Evolutionary conservation across 805 yeast genomes (phyloP), one percentile per base, ranked within the genome.

Genomic region (Hanseniaspora taiwanica): DNA sequence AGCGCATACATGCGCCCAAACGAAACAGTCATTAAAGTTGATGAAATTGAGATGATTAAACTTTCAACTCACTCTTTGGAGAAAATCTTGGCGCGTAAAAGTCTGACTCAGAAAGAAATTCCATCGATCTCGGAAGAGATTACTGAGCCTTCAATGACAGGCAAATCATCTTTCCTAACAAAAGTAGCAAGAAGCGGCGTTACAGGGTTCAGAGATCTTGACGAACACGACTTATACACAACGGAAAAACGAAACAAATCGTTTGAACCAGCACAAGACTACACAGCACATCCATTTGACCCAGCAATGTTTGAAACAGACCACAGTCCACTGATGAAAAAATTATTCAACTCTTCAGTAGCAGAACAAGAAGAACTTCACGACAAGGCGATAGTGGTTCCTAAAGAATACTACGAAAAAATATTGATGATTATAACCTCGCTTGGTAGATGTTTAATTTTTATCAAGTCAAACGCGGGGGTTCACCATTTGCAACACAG

Each of bases 401-500:
- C 21, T 7, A 18, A 39, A 7, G 71, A 66, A 6, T 66, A 61
- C 35, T 62, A 62, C 39, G 56, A 64, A 41, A 63, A 65, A 8
- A 68, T 82, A 46, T 68, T 78, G 1, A 48, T 78, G 43, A 47
- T 80, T 12, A 60, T 78, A 0, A 81, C 87, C 2, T 65, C 74
- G 1, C 68, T 68, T 51, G 89, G 86, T 1, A 63, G 87, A 37
- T 74, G 72, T 1, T 55, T 81, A 43, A 51, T 80, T 1, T 73
- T 81, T 44, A 53, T 48, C 1, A 58, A 61, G 47, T 49, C 48
- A 18, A 42, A 59, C 9, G 58, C 55, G 8, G 58, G 61, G 17
- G 63, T 59, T 6, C 65, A 63, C 27, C 71, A 70, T 42, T 51
- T 78, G 35, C 61, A 68, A 14, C 62, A 69, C 14, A 85, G 78